phyloP scores from a whole-genome alignment of 257 asterid genomes.

The Solanum gracilifrons region DNA sequence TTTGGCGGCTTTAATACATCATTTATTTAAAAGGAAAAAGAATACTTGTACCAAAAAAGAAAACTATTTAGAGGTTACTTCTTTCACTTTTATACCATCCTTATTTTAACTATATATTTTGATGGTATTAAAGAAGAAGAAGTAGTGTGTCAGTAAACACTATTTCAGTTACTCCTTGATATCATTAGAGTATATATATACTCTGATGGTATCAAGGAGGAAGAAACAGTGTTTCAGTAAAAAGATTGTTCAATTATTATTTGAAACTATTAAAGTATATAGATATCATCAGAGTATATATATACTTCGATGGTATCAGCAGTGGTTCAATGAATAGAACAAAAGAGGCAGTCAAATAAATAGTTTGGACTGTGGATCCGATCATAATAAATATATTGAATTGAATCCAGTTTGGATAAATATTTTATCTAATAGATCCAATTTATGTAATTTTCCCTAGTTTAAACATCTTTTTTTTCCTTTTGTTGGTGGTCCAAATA shows the following conservation, averaged over 20 bases:
- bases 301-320: background rate
- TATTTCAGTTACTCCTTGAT: background rate
- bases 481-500: constrained; percentile 21
- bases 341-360: too few species aligned
- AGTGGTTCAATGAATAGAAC: too few species aligned
- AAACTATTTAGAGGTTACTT: too few species aligned
- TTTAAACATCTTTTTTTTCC: background rate
- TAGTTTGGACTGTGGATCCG: background rate
- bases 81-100: background rate
- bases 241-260: too few species aligned
- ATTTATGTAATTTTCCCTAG: background rate
- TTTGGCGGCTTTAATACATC: background rate
- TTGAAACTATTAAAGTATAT: too few species aligned
- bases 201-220: background rate
- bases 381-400: too few species aligned
- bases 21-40: background rate
- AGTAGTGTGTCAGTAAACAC: background rate
- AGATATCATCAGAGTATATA: background rate
- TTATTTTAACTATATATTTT: background rate
- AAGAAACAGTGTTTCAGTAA: background rate
- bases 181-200: background rate
- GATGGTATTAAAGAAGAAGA: background rate
- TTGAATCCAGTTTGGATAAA: background rate
- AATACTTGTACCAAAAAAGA: too few species aligned
- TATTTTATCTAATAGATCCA: background rate